These are phyloP conservation scores for Sporisorium sorghi DNA, from an alignment of 1,284 basidiomycete species.

Conservation along the genomic window DNA sequence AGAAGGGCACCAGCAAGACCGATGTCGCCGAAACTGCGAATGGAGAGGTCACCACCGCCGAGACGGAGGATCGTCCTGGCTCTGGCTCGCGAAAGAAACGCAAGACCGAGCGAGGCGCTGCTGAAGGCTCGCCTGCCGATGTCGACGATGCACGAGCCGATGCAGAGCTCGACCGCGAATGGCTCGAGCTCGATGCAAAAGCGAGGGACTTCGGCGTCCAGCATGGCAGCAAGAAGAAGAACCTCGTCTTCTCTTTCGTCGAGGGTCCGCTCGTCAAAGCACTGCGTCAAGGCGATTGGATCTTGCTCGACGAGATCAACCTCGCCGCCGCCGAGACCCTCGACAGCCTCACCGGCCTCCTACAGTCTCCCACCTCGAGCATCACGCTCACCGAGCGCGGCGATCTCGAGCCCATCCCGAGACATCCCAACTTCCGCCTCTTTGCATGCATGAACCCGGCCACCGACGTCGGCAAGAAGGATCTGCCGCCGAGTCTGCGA, in stretches of 20 bases:
- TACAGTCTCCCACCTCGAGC: slow-evolving; percentile 86
- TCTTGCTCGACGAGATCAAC: slow-evolving; percentile 96
- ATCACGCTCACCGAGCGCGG: slow-evolving; percentile 95
- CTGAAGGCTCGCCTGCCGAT: slow-evolving; percentile 41
- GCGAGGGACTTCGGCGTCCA: slow-evolving; percentile 80
- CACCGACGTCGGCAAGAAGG: slow-evolving; percentile 98
- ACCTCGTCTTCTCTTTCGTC: slow-evolving; percentile 82
- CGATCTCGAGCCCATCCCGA: slow-evolving; percentile 86
- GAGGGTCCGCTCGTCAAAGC: slow-evolving; percentile 97
- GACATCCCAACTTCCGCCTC: slow-evolving; percentile 93
- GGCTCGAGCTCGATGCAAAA: slow-evolving; percentile 75
- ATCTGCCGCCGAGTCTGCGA: slow-evolving; percentile 89
- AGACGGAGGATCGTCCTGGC: slow-evolving; percentile 17
- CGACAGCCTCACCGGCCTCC: slow-evolving; percentile 87
- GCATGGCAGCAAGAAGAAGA: slow-evolving; percentile 58
- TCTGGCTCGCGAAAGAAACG: slow-evolving; percentile 63
- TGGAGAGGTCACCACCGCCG: slow-evolving; percentile 14
- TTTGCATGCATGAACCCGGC: slow-evolving; percentile 99
- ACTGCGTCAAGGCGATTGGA: slow-evolving; percentile 89
- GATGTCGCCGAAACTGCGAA: slow-evolving; percentile 1
- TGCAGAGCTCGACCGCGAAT: slow-evolving; percentile 52
- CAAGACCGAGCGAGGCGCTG: slow-evolving; percentile 51
- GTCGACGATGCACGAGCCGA: slow-evolving; percentile 46
- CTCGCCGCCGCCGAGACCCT: slow-evolving; percentile 93
- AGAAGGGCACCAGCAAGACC: slow-evolving; percentile 71